Evolutionary conservation across 331 rosid species (phyloP), one percentile per base, ranked within the genome.

Genomic region (Phaseolus coccineus): DNA sequence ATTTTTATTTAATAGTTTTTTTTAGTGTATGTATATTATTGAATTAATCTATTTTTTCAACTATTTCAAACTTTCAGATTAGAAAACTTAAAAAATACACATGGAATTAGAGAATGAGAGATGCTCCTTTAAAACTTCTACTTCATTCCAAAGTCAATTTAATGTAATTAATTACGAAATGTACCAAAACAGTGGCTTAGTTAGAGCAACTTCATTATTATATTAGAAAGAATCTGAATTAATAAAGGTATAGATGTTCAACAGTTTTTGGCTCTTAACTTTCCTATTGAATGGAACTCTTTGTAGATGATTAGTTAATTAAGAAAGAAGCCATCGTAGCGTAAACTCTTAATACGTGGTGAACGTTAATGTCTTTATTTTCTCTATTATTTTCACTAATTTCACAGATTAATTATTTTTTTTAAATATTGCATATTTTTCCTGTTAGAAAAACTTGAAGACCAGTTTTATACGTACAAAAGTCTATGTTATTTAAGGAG

Each of bases 181-280:
- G 33, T 24, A 10, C 15, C 24, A 61, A 59, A 70, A 31, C 57
- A 35, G 44, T 31, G 44, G 63, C 47, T 42, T 42, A 42, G 12
- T 56, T 16, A 39, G 15, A 24, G 67, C 67, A 72, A 35, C 78
- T 39, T 71, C 69, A 37, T 79, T 72, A 33, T 71, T 31, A 62
- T 31, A 62, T 27, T 79, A 40, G 12, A 22, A 31, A 13, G 47
- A 55, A 44, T 42, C 19, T 67, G 30, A 67, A 67, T 67, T 39
- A 42, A n/a, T 40, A 19, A 42, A n/a, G 52, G 3, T 22, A 22
- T 4, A 66, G 39, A 66, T 19, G 9, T 66, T n/a, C 19, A 39
- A 14, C 6, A 15, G 44, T 8, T 27, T 39, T 68, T 68, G 10
- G 8, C 28, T 16, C 44, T 28, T 27, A 77, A 59, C n/a, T 66